Evolutionary conservation across 2,329 filamentous ascomycete genomes (phyloP), one percentile per base, ranked within the genome.

Genomic region (Aspergillus ruber): DNA sequence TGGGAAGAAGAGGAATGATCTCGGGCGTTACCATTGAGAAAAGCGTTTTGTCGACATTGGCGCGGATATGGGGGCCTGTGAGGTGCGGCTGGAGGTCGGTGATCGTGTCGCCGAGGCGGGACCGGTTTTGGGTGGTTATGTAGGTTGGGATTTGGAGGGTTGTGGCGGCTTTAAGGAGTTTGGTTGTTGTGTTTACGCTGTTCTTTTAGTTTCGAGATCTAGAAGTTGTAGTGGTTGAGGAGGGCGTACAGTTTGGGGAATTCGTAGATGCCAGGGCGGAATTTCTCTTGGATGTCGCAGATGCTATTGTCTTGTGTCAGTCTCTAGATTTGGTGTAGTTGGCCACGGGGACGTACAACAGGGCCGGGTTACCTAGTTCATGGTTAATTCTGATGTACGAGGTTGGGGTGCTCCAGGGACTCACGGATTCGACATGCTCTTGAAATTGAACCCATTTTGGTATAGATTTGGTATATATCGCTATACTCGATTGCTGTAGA

Each of bases 251-350:
- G 79, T 65, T 86, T 89, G 54, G 88, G 81, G 64, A 90, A 96
- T 64, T 94, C 84, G 71, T 85, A 81, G 60, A 97, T 95, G 47
- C 84, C 85, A 7, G 76, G 75, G 51, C 88, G 81, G 72, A 97
- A 97, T 68, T 90, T 94, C 58, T 96, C 91, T 73, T 97, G 91
- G 54, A 97, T 77, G 64, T 97, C 91, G 73, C 91, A 97, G 64
- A 97, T 81, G 62, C 90, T 96, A 52, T 39, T 29, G 6, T 23
- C 10, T 44, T 17, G 46, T 33, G 43, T 40, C 25, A 32, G 36
- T 35, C n/a, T 6, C 38, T 32, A 7, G 35, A 18, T 38, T 49
- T 27, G 45, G 29, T 45, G 35, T 2, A 20, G 13, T 45, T 46
- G 21, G 20, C 6, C 6, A 13, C 17, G 17, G 40, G n/a, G 23